A percentile compares a stretch with the other conserved stretches of the same genome.
These are phyloP conservation scores for Tuber calosporum DNA, from an alignment of 495 filamentous ascomycete genomes.

Conservation along the genomic window DNA sequence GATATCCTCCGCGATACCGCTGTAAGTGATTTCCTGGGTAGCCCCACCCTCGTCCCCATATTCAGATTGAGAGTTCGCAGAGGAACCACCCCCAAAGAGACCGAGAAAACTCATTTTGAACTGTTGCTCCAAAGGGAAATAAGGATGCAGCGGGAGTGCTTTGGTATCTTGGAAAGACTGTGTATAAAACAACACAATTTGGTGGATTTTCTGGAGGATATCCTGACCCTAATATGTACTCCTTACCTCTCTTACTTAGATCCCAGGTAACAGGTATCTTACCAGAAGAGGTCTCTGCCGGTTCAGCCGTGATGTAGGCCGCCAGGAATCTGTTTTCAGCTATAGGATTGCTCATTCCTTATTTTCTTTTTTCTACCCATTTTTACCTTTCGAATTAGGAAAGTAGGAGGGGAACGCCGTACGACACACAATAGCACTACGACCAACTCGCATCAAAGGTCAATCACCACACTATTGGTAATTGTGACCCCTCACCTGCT, in stretches of 20 bases:
- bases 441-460: neutral
- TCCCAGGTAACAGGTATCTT: neutral
- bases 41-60: neutral
- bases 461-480: neutral
- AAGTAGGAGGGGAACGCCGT: neutral
- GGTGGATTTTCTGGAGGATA: neutral
- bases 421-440: neutral
- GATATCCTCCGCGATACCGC: neutral
- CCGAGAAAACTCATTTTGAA: constrained; percentile 3
- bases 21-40: neutral
- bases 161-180: neutral
- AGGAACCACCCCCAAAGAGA: neutral
- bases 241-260: neutral
- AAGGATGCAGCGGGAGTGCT: neutral
- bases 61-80: neutral
- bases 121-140: neutral
- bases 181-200: neutral
- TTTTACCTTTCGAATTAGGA: neutral
- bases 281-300: neutral
- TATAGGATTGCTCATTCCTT: neutral
- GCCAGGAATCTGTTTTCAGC: neutral
- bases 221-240: constrained; percentile 1
- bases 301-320: neutral
- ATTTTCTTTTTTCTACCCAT: neutral
- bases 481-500: neutral